Conservation (phyloP, 164 flowering plant genomes). For the Magnolia officinalis region DNA sequence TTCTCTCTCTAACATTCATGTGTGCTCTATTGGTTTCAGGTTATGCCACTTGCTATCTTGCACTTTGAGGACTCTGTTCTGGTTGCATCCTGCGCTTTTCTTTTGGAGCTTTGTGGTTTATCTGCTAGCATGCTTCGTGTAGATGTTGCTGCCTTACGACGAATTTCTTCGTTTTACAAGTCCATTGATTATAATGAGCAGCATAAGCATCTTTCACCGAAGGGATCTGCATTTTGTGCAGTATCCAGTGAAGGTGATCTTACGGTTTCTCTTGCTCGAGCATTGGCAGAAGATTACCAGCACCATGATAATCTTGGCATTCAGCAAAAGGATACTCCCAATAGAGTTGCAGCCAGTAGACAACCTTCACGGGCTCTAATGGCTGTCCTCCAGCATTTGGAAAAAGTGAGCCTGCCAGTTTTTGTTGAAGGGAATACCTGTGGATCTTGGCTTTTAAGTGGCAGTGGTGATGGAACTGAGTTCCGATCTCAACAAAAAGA, state of each 20-base stretch:
- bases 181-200: conserved; percentile 37
- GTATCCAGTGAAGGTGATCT: conserved; percentile 50
- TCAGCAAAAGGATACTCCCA: conserved; percentile 21
- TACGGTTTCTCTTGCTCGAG: conserved; percentile 72
- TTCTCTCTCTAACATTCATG: neutral
- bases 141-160: conserved; percentile 74
- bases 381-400: conserved; percentile 83
- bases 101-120: conserved; percentile 93
- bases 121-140: conserved; percentile 75
- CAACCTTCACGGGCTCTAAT: conserved; percentile 48
- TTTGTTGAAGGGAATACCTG: conserved; percentile 56
- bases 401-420: conserved; percentile 75
- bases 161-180: conserved; percentile 72
- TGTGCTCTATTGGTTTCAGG: conserved; percentile 40
- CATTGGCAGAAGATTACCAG: conserved; percentile 82
- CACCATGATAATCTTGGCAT: conserved; percentile 30
- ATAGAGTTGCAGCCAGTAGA: conserved; percentile 14
- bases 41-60: conserved; percentile 74
- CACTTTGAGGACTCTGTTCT: conserved; percentile 76
- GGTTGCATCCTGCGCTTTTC: conserved; percentile 87
- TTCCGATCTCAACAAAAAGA: conserved; percentile 75
- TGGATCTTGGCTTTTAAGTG: conserved; percentile 84
- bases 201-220: conserved; percentile 40
- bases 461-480: conserved; percentile 74
- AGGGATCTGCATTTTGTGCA: conserved; percentile 51